Evolutionary conservation across 1,284 basidiomycete species (phyloP).

Genomic region (Polyporus tsugae): DNA sequence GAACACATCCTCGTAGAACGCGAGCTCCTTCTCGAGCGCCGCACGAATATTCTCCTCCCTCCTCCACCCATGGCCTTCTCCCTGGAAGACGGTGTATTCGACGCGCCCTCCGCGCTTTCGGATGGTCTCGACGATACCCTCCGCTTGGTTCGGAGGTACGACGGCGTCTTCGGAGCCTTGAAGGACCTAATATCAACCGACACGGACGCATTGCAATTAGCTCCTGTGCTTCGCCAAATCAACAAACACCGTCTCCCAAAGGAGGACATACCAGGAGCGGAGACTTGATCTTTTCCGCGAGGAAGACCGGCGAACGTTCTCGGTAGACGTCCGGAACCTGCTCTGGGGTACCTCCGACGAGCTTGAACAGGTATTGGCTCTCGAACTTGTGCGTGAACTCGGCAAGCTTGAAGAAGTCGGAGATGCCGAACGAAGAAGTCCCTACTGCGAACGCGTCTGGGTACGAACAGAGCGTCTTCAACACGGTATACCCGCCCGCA

Average conservation of each 20-base stretch:
- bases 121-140: constrained; percentile 54
- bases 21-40: constrained; percentile 52
- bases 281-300: constrained; percentile 54
- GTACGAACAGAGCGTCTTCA: constrained; percentile 47
- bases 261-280: constrained; percentile 53
- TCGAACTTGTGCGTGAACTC: constrained; percentile 65
- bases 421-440: constrained; percentile 54
- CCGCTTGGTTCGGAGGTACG: constrained; percentile 58
- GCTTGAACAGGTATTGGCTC: constrained; percentile 50
- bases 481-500: constrained; percentile 60
- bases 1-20: constrained; percentile 47
- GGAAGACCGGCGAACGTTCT: constrained; percentile 54
- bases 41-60: constrained; percentile 53
- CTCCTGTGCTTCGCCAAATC: too few species aligned
- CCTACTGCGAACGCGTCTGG: constrained; percentile 50
- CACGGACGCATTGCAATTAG: not conserved
- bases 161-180: constrained; percentile 59
- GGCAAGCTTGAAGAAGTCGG: constrained; percentile 51
- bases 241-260: not conserved
- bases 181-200: constrained; percentile 46
- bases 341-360: constrained; percentile 56
- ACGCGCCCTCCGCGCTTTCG: constrained; percentile 49
- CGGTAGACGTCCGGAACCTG: constrained; percentile 54
- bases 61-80: constrained; percentile 64
- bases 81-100: constrained; percentile 56